phyloP scores from a whole-genome alignment of 2,329 filamentous ascomycete species.

The Sphaerulina musiva region DNA sequence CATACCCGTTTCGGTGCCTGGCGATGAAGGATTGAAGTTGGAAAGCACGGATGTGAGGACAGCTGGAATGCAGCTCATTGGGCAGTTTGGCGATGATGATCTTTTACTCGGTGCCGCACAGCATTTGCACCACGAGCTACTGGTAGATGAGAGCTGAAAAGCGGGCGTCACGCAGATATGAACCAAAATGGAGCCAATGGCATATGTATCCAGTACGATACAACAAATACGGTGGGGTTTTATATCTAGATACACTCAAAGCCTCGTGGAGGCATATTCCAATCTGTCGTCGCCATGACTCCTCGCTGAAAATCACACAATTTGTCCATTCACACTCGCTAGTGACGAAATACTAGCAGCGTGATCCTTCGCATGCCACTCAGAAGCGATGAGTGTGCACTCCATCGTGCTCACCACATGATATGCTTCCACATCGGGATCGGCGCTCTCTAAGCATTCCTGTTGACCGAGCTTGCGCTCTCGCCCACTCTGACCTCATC shows the following conservation, averaged over 20 bases:
- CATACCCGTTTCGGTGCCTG: conserved; percentile 55
- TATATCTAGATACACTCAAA: not conserved
- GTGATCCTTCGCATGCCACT: not conserved
- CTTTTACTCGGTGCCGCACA: conserved; percentile 52
- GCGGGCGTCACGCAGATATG: not conserved
- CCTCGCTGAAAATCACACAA: not conserved
- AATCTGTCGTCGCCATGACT: conserved; percentile 1
- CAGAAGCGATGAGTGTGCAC: too few relatives aligned
- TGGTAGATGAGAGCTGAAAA: not conserved
- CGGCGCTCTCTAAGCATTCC: conserved; percentile 13
- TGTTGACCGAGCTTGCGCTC: conserved; percentile 31
- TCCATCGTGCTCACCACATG: too few relatives aligned
- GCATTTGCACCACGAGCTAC: not conserved
- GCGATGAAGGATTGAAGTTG: conserved; percentile 6
- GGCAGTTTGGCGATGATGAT: conserved; percentile 72
- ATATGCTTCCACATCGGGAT: conserved; percentile 5
- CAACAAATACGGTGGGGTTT: not conserved
- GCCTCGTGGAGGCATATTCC: conserved; percentile 5
- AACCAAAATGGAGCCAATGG: not conserved
- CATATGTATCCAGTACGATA: not conserved
- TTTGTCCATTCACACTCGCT: conserved; percentile 2
- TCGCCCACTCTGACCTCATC: conserved; percentile 34
- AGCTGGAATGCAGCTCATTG: conserved; percentile 67
- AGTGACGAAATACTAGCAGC: too few relatives aligned
- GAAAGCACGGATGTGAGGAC: conserved; percentile 34